Conservation (phyloP, 78 protist species). For the slime mould (Dictyostelium discoideum) region dicty_2.7 NC_007091.3:482001-482500, state of each 20-base stretch:
- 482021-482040: too few species aligned
- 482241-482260: slow-evolving; percentile 89
- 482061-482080: slow-evolving; percentile 87
- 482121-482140: slow-evolving; percentile 95
- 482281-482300: slow-evolving; percentile 89
- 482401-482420: slow-evolving; percentile 95
- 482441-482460: slow-evolving; percentile 94
- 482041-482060: neutral
- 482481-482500: slow-evolving; percentile 97
- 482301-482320: slow-evolving; percentile 90
- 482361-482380: slow-evolving; percentile 82
- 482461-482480: slow-evolving; percentile 95
- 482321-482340: slow-evolving; percentile 99
- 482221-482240: slow-evolving; percentile 95
- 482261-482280: slow-evolving; percentile 56
- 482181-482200: slow-evolving; percentile 92
- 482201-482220: slow-evolving; percentile 94
- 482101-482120: slow-evolving; percentile 98
- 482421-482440: slow-evolving; percentile 90
- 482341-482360: slow-evolving; percentile 91
- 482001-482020: too few species aligned
- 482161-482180: slow-evolving; percentile 96
- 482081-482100: slow-evolving; percentile 98
- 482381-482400: slow-evolving; percentile 96
- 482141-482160: slow-evolving; percentile 96